Conservation (phyloP, 169 alveolate genomes). For the Cryptosporidium ubiquitum region DNA sequence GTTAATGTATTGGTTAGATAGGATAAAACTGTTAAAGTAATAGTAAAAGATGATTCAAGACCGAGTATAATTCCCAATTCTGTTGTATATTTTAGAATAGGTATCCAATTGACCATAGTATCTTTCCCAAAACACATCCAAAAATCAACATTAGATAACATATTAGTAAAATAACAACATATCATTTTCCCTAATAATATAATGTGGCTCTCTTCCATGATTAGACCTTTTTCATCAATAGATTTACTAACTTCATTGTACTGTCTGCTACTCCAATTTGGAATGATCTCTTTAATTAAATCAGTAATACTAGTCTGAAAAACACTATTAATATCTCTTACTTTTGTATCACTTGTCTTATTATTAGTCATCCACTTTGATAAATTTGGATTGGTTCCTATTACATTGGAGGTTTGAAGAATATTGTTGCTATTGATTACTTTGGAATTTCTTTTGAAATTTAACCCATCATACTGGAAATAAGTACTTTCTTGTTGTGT, state of each 20-base stretch:
- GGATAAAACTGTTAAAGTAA: slow-evolving; percentile 23
- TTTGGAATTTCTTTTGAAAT: background rate
- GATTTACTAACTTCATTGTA: background rate
- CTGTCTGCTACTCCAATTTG: background rate
- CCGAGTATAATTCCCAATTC: slow-evolving; percentile 28
- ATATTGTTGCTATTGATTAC: background rate
- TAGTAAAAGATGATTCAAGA: slow-evolving; percentile 8
- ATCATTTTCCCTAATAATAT: background rate
- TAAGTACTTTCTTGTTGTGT: background rate
- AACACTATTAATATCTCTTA: slow-evolving; percentile 15
- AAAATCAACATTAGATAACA: slow-evolving; percentile 43
- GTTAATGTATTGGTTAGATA: slow-evolving; percentile 16
- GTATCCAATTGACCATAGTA: slow-evolving; percentile 4
- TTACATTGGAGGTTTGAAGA: slow-evolving; percentile 8
- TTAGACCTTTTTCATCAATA: background rate
- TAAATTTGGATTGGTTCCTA: background rate
- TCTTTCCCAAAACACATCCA: slow-evolving; percentile 45
- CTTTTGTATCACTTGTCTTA: background rate
- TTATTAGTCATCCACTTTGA: slow-evolving; percentile 39
- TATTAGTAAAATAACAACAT: slow-evolving; percentile 31
- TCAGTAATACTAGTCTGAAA: slow-evolving; percentile 31
- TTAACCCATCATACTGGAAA: slow-evolving; percentile 30
- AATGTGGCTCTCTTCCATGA: background rate
- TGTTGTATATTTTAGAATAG: slow-evolving; percentile 1
- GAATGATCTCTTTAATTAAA: background rate